These are phyloP conservation scores for Rhodosporidiobolus odoratus DNA, from an alignment of 768 basidiomycete genomes.

Conservation along the genomic window DNA sequence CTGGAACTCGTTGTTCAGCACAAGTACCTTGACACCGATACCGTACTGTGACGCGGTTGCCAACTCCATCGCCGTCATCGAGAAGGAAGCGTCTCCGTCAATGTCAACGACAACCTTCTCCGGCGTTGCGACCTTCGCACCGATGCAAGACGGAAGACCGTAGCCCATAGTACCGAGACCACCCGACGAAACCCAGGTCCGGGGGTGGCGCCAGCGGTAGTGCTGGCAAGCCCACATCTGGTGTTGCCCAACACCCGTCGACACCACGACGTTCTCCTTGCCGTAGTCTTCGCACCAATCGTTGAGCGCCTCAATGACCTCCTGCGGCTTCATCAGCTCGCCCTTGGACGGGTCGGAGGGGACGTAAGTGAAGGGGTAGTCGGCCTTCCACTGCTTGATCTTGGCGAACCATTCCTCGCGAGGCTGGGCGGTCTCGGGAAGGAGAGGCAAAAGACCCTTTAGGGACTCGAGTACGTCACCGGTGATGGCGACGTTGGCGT, in stretches of 20 bases:
- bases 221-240: constrained; percentile 99
- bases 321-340: constrained; percentile 85
- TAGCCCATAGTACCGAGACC: constrained; percentile 99
- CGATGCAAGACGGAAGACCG: constrained; percentile 87
- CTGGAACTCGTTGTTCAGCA: constrained; percentile 44
- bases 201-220: constrained; percentile 82
- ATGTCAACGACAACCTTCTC: constrained; percentile 90
- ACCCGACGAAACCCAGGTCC: constrained; percentile 76
- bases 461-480: constrained; percentile 88
- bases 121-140: constrained; percentile 93
- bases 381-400: constrained; percentile 75
- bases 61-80: constrained; percentile 99
- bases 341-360: constrained; percentile 56
- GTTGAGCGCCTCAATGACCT: constrained; percentile 89
- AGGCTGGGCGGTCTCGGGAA: constrained; percentile 48
- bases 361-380: constrained; percentile 83
- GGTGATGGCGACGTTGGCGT: constrained; percentile 86
- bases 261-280: constrained; percentile 79
- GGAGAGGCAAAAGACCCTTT: constrained; percentile 68
- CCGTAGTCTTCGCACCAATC: constrained; percentile 60
- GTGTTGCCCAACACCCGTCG: constrained; percentile 97
- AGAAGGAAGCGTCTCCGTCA: constrained; percentile 96
- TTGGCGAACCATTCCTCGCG: constrained; percentile 76
- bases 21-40: constrained; percentile 75
- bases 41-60: constrained; percentile 82